phyloP scores from a whole-genome alignment of 352 stramenopile species.

The Thraustochytrium striatum region DNA sequence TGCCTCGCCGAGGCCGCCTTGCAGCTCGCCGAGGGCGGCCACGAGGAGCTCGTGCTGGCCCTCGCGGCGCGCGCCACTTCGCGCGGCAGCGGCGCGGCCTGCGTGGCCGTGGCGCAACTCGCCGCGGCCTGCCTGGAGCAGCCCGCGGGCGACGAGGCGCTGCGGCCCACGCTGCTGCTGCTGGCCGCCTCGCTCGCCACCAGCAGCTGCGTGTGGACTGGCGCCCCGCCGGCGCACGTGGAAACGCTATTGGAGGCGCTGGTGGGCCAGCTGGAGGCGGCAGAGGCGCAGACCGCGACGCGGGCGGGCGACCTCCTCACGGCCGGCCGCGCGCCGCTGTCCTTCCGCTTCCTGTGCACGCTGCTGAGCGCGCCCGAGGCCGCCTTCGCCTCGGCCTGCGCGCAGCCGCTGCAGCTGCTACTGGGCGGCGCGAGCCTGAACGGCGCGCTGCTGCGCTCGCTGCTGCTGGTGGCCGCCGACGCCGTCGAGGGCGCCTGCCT shows the following conservation, averaged over 20 bases:
- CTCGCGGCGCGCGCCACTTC: too few relatives aligned
- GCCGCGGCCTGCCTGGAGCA: too few relatives aligned
- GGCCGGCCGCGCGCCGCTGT: not conserved
- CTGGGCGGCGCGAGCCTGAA: not conserved
- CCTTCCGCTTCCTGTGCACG: not conserved
- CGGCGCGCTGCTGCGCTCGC: not conserved
- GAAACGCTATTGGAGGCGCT: not conserved
- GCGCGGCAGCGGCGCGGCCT: too few relatives aligned
- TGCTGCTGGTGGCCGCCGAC: not conserved
- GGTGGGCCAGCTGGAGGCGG: not conserved
- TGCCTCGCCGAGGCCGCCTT: too few relatives aligned
- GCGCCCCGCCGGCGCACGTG: not conserved
- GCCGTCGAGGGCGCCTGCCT: not conserved
- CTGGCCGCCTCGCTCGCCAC: not conserved
- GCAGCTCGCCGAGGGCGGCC: too few relatives aligned
- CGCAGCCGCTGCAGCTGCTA: not conserved
- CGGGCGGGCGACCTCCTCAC: not conserved
- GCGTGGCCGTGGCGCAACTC: not conserved
- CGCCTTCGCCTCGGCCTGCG: not conserved
- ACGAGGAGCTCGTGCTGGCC: too few relatives aligned
- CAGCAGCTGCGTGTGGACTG: not conserved
- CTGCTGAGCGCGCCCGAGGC: slow-evolving; percentile 8
- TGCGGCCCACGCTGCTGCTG: not conserved
- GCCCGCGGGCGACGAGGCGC: not conserved
- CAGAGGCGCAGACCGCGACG: not conserved